Conservation (phyloP, 202 grass and related monocot genomes). For the Hordeum pubiflorum region DNA sequence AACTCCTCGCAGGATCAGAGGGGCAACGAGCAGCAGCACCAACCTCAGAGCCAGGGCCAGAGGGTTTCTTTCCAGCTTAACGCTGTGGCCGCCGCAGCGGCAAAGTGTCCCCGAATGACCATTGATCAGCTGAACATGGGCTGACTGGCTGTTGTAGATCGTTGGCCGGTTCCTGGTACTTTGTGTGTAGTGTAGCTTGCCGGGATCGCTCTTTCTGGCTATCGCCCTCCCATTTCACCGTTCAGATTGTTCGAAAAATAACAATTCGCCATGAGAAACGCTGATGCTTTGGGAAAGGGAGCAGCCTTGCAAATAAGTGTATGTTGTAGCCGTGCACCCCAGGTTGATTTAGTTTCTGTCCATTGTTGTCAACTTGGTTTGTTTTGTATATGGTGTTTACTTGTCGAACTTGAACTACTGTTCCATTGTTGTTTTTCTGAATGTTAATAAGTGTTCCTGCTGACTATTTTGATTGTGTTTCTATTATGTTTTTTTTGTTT, state of each 20-base stretch:
- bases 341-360: not conserved
- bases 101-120: constrained; percentile 43
- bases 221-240: not conserved
- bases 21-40: constrained; percentile 35
- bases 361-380: not conserved
- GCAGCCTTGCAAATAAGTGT: not conserved
- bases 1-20: constrained; percentile 38
- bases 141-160: not conserved
- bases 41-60: constrained; percentile 49
- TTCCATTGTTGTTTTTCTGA: too few relatives aligned
- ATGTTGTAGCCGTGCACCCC: not conserved
- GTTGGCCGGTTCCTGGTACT: not conserved
- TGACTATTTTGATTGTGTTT: too few relatives aligned
- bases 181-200: not conserved
- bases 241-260: too few relatives aligned
- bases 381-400: not conserved
- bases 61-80: constrained; percentile 88
- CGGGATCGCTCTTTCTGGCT: not conserved
- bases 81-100: constrained; percentile 40
- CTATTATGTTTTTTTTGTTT: too few relatives aligned
- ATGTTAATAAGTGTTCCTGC: too few relatives aligned
- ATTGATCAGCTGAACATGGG: constrained; percentile 43
- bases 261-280: not conserved
- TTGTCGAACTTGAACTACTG: too few relatives aligned
- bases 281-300: not conserved